Evolutionary conservation across 768 basidiomycete species (phyloP).

Genomic region (Lactifluus volemus): DNA sequence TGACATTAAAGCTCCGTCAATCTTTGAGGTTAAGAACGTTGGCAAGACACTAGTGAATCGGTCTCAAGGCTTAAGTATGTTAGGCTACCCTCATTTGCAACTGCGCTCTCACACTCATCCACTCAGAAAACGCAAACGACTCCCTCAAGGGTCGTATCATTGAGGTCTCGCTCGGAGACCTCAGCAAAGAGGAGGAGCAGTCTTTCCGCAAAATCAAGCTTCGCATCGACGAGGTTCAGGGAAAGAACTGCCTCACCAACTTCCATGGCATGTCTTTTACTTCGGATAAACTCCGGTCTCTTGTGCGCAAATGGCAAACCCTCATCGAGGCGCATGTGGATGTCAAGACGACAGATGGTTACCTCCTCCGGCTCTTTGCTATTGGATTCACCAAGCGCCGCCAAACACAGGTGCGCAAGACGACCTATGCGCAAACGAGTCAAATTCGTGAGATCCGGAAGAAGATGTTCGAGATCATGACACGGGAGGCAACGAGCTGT

Average conservation of each 20-base stretch:
- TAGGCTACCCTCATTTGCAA: not conserved
- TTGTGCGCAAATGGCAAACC: conserved; percentile 99
- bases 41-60: conserved; percentile 99
- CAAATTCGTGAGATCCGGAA: conserved; percentile 97
- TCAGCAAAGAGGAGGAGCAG: conserved; percentile 99
- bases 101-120: conserved; percentile 15
- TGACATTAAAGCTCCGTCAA: conserved; percentile 96
- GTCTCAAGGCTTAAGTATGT: conserved; percentile 95
- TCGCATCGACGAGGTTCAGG: conserved; percentile 92
- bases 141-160: conserved; percentile 95
- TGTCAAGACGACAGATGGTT: conserved; percentile 98
- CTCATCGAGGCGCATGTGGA: conserved; percentile 99
- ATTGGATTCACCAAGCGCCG: conserved; percentile 99
- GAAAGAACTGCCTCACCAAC: conserved; percentile 98
- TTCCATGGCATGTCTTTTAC: conserved; percentile 99
- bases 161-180: conserved; percentile 92
- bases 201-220: conserved; percentile 99
- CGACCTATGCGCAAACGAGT: conserved; percentile 92
- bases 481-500: conserved; percentile 86
- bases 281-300: conserved; percentile 98
- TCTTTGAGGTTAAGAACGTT: conserved; percentile 93
- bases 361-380: conserved; percentile 96
- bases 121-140: conserved; percentile 93
- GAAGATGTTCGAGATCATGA: conserved; percentile 99
- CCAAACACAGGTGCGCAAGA: conserved; percentile 95